These are phyloP conservation scores for Cudoniella acicularis DNA, from an alignment of 495 filamentous ascomycete species.

Conservation along the genomic window DNA sequence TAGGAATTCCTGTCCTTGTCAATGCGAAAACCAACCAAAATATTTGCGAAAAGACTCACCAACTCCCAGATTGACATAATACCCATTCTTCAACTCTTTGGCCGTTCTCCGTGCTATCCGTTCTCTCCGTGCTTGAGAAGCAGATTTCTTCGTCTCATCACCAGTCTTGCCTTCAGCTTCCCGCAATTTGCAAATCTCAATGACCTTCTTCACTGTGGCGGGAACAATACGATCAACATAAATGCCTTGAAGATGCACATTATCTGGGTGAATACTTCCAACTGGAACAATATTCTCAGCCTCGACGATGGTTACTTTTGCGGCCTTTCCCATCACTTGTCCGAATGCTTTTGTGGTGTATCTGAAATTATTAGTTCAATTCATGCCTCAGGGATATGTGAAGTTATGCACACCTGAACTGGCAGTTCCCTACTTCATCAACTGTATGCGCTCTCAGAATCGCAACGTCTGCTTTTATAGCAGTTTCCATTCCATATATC, in stretches of 20 bases:
- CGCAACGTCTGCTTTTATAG: conserved; percentile 59
- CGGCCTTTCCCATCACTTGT: conserved; percentile 59
- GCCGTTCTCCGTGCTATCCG: conserved; percentile 58
- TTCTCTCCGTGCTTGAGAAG: conserved; percentile 41
- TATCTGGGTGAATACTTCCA: conserved; percentile 53
- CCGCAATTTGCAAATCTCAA: conserved; percentile 53
- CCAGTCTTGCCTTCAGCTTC: conserved; percentile 24
- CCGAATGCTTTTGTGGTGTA: conserved; percentile 61
- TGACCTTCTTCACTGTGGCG: conserved; percentile 46
- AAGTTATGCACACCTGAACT: conserved; percentile 44
- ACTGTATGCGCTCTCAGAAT: conserved; percentile 62
- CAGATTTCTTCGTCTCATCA: conserved; percentile 24
- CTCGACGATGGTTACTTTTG: conserved; percentile 59
- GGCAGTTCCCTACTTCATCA: conserved; percentile 59
- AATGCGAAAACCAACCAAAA: background rate
- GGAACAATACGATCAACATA: conserved; percentile 62
- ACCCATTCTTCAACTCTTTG: conserved; percentile 60
- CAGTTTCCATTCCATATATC: conserved; percentile 59
- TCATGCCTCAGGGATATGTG: background rate
- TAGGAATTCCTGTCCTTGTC: conserved; percentile 46
- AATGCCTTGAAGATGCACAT: conserved; percentile 59
- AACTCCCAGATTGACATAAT: conserved; percentile 65
- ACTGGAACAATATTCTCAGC: conserved; percentile 64
- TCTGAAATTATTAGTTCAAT: conserved; percentile 18
- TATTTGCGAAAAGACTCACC: conserved; percentile 26